Conservation (phyloP, 805 yeast species). For the Clavispora phyllophila region DNA sequence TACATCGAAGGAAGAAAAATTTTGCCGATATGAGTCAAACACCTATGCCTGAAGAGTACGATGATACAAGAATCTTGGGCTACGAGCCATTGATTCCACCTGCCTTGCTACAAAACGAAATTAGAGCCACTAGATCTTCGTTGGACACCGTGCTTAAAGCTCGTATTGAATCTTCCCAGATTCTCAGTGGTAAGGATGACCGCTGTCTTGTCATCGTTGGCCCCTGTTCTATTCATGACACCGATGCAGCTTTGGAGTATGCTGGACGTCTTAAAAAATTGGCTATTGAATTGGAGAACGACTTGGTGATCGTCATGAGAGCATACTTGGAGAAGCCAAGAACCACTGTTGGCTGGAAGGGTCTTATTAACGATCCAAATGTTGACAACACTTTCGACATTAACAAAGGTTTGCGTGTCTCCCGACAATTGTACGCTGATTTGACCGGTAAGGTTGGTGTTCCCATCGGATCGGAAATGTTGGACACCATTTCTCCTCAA, state of each 20-base stretch:
- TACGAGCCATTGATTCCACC: conserved; percentile 97
- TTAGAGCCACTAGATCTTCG: conserved; percentile 58
- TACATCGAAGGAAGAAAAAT: neutral
- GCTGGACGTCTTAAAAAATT: conserved; percentile 58
- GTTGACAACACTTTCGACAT: conserved; percentile 89
- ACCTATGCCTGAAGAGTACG: conserved; percentile 62
- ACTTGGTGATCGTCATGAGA: conserved; percentile 87
- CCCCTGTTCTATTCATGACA: conserved; percentile 96
- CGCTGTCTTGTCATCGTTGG: conserved; percentile 87
- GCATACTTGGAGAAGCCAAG: conserved; percentile 98
- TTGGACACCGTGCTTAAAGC: conserved; percentile 66
- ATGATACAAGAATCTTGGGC: conserved; percentile 76
- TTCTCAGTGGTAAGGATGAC: conserved; percentile 80
- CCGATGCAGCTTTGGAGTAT: conserved; percentile 87
- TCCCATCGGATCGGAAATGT: conserved; percentile 96
- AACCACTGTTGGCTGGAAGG: conserved; percentile 99
- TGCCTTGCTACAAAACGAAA: conserved; percentile 82
- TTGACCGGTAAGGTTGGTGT: conserved; percentile 62
- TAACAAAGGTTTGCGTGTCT: conserved; percentile 86
- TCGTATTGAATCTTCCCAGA: conserved; percentile 66
- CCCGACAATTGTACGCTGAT: conserved; percentile 81
- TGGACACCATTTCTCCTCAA: conserved; percentile 96
- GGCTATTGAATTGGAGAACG: conserved; percentile 61
- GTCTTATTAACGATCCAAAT: conserved; percentile 95
- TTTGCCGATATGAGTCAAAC: conserved; percentile 29